phyloP scores from a whole-genome alignment of 371 early-diverging fungal species.

The Encephalitozoon hellem region DNA sequence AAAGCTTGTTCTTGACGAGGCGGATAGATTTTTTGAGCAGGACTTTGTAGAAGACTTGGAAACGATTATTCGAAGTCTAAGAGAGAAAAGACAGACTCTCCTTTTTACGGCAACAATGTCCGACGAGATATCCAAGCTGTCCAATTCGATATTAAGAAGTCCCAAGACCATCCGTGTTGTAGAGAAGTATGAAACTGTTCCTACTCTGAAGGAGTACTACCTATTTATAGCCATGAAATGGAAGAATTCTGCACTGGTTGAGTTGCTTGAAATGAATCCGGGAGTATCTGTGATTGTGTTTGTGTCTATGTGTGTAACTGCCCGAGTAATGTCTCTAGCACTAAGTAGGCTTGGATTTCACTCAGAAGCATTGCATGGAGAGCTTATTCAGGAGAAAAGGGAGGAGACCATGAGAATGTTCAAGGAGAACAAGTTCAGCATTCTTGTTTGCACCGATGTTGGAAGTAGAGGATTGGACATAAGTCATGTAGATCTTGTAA shows the following conservation, averaged over 20 bases:
- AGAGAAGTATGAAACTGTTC: constrained; percentile 75
- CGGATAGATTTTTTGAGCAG: constrained; percentile 91
- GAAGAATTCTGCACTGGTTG: constrained; percentile 73
- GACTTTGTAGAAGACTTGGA: constrained; percentile 82
- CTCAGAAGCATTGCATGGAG: constrained; percentile 72
- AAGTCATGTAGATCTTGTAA: constrained; percentile 78
- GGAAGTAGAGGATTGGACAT: constrained; percentile 90
- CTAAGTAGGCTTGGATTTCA: constrained; percentile 76
- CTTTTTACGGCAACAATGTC: constrained; percentile 95
- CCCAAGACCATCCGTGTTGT: constrained; percentile 78
- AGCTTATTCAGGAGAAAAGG: constrained; percentile 80
- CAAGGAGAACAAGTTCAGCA: constrained; percentile 66
- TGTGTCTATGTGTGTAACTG: constrained; percentile 85
- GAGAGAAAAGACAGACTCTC: constrained; percentile 75
- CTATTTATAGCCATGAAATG: constrained; percentile 82
- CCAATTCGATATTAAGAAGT: constrained; percentile 73
- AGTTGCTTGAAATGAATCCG: constrained; percentile 63
- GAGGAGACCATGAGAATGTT: constrained; percentile 77
- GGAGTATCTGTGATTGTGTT: constrained; percentile 73
- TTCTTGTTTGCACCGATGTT: constrained; percentile 92
- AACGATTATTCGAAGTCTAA: constrained; percentile 77
- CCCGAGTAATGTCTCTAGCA: constrained; percentile 76
- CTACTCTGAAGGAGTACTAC: constrained; percentile 75
- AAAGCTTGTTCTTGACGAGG: constrained; percentile 93
- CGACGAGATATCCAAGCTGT: constrained; percentile 80